Conservation (phyloP, 371 early-diverging fungal genomes). For the Conidiobolus coronatus region DNA sequence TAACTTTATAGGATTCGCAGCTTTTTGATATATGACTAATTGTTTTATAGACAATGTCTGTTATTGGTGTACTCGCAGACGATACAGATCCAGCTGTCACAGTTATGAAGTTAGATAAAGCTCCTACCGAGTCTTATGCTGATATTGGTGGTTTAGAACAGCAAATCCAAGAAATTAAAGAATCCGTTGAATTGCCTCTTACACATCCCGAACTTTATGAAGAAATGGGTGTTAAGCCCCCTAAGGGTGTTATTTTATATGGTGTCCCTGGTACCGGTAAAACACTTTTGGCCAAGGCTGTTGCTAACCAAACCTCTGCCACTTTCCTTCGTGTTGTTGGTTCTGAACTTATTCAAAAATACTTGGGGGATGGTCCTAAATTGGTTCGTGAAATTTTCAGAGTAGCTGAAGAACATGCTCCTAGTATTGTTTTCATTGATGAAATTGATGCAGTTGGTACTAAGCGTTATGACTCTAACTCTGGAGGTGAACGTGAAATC, state of each 20-base stretch:
- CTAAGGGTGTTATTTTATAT: conserved; percentile 99
- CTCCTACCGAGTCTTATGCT: conserved; percentile 98
- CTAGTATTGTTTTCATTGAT: conserved; percentile 99
- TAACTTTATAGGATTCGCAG: conserved; percentile 3
- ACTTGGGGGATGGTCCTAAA: conserved; percentile 99
- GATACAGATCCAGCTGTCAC: conserved; percentile 98
- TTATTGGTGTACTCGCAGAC: conserved; percentile 92
- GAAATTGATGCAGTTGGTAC: conserved; percentile 99
- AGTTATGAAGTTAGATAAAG: conserved; percentile 99
- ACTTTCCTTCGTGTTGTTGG: conserved; percentile 99
- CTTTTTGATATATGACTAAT: neutral
- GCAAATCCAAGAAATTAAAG: conserved; percentile 99
- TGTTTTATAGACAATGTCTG: conserved; percentile 37
- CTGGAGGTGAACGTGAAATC: conserved; percentile 97
- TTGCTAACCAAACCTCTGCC: conserved; percentile 99
- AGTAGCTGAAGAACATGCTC: conserved; percentile 98
- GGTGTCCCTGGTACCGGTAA: conserved; percentile 99
- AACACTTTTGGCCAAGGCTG: conserved; percentile 98
- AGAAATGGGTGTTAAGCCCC: conserved; percentile 99
- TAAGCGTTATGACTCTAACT: conserved; percentile 94
- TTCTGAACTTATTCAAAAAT: conserved; percentile 99
- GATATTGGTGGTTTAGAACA: conserved; percentile 98
- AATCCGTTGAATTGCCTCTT: conserved; percentile 98
- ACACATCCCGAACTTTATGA: conserved; percentile 99
- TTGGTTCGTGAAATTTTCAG: conserved; percentile 98